phyloP scores from a whole-genome alignment of 2,329 filamentous ascomycete species.

The Incumbomyces lentus region DNA sequence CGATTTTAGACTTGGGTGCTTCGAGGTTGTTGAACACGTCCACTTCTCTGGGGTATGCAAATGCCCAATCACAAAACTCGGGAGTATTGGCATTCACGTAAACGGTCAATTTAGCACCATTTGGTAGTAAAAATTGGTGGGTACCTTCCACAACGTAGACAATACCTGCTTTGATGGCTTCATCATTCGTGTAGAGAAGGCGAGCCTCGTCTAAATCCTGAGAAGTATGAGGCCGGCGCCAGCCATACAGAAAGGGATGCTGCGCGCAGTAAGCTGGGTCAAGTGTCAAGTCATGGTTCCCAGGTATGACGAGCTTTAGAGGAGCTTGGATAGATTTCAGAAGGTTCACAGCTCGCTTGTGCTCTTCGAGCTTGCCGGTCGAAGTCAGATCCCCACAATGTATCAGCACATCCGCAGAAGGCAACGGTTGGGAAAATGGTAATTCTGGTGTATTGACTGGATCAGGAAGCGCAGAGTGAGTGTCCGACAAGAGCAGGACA shows the following conservation, averaged over 20 bases:
- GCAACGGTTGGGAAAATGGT: slow-evolving; percentile 34
- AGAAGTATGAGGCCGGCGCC: slow-evolving; percentile 18
- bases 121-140: slow-evolving; percentile 36
- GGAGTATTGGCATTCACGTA: slow-evolving; percentile 48
- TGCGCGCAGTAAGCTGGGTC: slow-evolving; percentile 40
- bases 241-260: slow-evolving; percentile 23
- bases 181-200: slow-evolving; percentile 37
- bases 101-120: slow-evolving; percentile 41
- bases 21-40: slow-evolving; percentile 41
- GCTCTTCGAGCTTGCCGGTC: slow-evolving; percentile 39
- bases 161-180: slow-evolving; percentile 38
- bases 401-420: slow-evolving; percentile 43
- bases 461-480: slow-evolving; percentile 11
- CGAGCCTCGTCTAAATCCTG: slow-evolving; percentile 26
- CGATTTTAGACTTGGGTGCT: slow-evolving; percentile 11
- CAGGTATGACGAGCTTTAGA: slow-evolving; percentile 52
- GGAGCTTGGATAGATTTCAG: slow-evolving; percentile 41
- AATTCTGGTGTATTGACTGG: neutral
- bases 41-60: slow-evolving; percentile 40
- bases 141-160: slow-evolving; percentile 47
- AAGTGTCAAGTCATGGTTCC: slow-evolving; percentile 52
- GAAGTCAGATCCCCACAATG: slow-evolving; percentile 52
- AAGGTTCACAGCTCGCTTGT: slow-evolving; percentile 37
- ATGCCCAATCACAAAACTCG: slow-evolving; percentile 47
- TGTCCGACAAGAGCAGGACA: slow-evolving; percentile 19